Base-by-base conservation (phyloP, 257 asterid species). In the Asclepias syriaca region DNA sequence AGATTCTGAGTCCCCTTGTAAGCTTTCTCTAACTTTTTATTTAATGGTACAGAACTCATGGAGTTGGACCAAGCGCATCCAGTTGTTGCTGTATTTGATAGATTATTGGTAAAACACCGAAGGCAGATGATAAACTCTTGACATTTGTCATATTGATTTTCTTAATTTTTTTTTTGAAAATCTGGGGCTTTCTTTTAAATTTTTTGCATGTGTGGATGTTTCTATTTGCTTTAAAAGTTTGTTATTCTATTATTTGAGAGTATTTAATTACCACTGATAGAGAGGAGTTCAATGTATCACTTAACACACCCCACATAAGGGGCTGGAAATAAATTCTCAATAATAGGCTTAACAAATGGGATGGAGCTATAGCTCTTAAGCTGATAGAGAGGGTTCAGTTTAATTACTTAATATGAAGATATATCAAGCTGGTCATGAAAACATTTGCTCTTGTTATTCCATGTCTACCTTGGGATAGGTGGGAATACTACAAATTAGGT, bases 71-170 rank as follows among this genome's bases (percentile, higher is more conserved):
- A 71, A 50, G 78, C 81, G 76, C 85, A 80, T 84, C 86, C 85
- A 27, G 85, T 76, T 75, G 84, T 66, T 84, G 79, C 89, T 76
- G 84, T 82, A 86, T 88, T 91, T 81, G 97, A 88, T 73, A 83
- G 96, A 73, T 83, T 91, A 72, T 75, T 94, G 96, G 99, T 94
- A 86, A 87, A 92, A 8, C 10, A 65, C 72, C 68, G 72, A 69
- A 65, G 79, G 24, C 70, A 67, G 51, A 60, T 0, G 68, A 63
- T 63, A 24, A 57, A 55, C 68, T 73, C 27, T 56, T 61, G 66
- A 63, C 2, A 37, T 50, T 72, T 63, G 16, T 48, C 8, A 40
- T 71, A 68, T 65, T 49, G 65, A 49, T 22, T 75, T 63, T 24
- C 51, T 39, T 22, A 68, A 43, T 24, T 24, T 46, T 60, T 8